These are phyloP conservation scores for Fraxinus sp. DNA, from an alignment of 305 asterid genomes.

Conservation along the genomic window DNA sequence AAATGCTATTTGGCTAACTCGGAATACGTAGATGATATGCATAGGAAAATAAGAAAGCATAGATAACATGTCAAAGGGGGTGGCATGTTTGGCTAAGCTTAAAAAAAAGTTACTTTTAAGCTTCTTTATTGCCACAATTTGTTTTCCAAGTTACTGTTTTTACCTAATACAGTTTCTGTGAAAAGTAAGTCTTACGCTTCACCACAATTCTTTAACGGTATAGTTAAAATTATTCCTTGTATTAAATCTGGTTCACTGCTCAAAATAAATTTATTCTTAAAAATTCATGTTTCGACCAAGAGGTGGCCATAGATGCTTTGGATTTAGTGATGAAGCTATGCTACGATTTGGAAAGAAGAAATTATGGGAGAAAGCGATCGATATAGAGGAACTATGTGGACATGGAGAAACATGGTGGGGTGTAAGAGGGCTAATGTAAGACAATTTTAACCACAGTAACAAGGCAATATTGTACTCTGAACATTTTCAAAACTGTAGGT, in stretches of 20 bases:
- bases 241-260: not conserved
- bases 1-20: not conserved
- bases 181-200: not conserved
- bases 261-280: not conserved
- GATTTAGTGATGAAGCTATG: constrained; percentile 88
- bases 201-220: too few relatives aligned
- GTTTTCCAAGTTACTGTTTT: not conserved
- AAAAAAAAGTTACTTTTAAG: not conserved
- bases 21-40: not conserved
- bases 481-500: constrained; percentile 83
- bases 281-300: constrained; percentile 39
- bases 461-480: constrained; percentile 54
- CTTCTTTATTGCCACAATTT: not conserved
- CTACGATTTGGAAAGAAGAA: constrained; percentile 65
- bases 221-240: not conserved
- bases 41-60: not conserved
- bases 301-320: constrained; percentile 94
- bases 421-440: constrained; percentile 80
- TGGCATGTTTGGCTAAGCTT: not conserved
- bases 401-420: constrained; percentile 96
- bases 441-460: constrained; percentile 84
- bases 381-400: constrained; percentile 78
- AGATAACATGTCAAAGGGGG: not conserved
- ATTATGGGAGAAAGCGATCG: constrained; percentile 80
- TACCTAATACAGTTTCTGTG: not conserved